phyloP scores from a whole-genome alignment of 2,329 filamentous ascomycete genomes.

The Coniochaeta sp. region DNA sequence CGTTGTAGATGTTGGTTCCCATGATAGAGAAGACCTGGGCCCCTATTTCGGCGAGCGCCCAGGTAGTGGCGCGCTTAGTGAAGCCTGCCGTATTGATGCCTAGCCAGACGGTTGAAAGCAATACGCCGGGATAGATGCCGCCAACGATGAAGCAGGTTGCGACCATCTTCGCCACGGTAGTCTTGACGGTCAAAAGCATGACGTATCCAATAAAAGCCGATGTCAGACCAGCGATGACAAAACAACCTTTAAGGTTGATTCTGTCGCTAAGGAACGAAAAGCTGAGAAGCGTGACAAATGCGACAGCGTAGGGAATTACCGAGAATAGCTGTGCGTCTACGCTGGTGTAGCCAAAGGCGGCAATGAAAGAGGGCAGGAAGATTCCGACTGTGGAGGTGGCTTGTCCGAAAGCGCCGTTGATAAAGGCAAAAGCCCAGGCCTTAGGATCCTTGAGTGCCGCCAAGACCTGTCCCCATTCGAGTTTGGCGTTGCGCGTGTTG shows the following conservation, averaged over 20 bases:
- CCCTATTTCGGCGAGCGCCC: constrained; percentile 1
- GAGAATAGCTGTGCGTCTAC: constrained; percentile 1
- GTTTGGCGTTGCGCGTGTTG: not conserved
- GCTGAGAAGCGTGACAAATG: not conserved
- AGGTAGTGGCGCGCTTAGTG: constrained; percentile 3
- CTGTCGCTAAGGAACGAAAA: not conserved
- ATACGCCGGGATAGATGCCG: not conserved
- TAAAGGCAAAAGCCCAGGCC: not conserved
- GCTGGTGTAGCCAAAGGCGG: not conserved
- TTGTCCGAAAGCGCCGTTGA: constrained; percentile 1
- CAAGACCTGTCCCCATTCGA: constrained; percentile 1
- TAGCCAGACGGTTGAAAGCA: not conserved
- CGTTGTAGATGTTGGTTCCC: not conserved
- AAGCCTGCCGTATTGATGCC: constrained; percentile 1
- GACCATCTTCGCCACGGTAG: not conserved
- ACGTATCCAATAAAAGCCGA: not conserved
- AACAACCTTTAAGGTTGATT: constrained; percentile 1
- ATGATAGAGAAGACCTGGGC: constrained; percentile 2
- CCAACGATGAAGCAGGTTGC: not conserved
- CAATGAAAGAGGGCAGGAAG: not conserved
- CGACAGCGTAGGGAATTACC: constrained; percentile 2
- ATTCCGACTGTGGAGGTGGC: not conserved
- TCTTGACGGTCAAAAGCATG: not conserved
- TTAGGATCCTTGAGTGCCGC: constrained; percentile 1
- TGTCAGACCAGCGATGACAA: not conserved